Evolutionary conservation across 441 rosid species (phyloP).

Genomic region (Breynia disticha): DNA sequence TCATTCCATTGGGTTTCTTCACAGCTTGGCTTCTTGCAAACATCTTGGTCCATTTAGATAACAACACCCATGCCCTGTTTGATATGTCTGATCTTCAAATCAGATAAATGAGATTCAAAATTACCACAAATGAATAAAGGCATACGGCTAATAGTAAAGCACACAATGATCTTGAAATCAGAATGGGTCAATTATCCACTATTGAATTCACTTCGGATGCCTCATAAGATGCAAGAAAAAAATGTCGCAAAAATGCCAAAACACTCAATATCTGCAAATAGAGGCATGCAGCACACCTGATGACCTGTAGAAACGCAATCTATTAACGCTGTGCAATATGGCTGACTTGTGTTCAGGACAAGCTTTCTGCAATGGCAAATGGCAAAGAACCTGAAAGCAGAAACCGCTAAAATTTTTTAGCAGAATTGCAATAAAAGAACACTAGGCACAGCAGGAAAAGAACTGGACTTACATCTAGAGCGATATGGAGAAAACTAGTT

Average conservation of each 20-base stretch:
- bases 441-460: neutral
- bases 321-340: slow-evolving; percentile 80
- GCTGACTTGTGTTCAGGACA: slow-evolving; percentile 89
- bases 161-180: neutral
- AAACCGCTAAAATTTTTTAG: slow-evolving; percentile 14
- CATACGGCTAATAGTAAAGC: slow-evolving; percentile 5
- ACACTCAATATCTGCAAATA: too few relatives aligned
- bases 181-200: neutral
- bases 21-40: slow-evolving; percentile 67
- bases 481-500: slow-evolving; percentile 59
- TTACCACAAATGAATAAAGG: slow-evolving; percentile 16
- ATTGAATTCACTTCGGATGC: neutral
- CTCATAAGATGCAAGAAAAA: slow-evolving; percentile 1
- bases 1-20: slow-evolving; percentile 62
- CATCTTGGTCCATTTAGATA: slow-evolving; percentile 89
- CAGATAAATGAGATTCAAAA: slow-evolving; percentile 77
- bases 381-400: slow-evolving; percentile 66
- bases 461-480: slow-evolving; percentile 47
- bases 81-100: slow-evolving; percentile 99
- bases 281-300: slow-evolving; percentile 94
- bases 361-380: slow-evolving; percentile 87
- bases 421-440: slow-evolving; percentile 11
- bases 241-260: neutral
- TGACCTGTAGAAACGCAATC: slow-evolving; percentile 63
- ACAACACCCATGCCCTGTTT: slow-evolving; percentile 90